Conservation (phyloP, 2,329 filamentous ascomycete species). For the Colletotrichum lini region DNA sequence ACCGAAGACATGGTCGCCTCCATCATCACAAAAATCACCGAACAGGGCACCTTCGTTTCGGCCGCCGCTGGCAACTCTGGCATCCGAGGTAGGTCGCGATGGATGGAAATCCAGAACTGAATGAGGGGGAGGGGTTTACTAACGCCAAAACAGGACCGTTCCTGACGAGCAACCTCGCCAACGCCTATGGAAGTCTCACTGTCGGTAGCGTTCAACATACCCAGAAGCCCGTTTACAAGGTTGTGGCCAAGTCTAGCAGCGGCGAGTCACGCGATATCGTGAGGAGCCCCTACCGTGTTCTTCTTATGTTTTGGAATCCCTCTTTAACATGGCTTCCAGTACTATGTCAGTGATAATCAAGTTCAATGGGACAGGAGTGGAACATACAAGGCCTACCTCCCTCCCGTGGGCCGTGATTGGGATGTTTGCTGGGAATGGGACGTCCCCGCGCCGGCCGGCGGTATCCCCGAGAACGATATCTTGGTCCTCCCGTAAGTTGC, state of each 20-base stretch:
- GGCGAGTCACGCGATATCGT: too few species aligned
- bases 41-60: slow-evolving; percentile 19
- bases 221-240: slow-evolving; percentile 2
- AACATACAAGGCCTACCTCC: slow-evolving; percentile 1
- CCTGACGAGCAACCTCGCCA: slow-evolving; percentile 19
- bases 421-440: slow-evolving; percentile 2
- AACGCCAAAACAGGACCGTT: slow-evolving; percentile 11
- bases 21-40: slow-evolving; percentile 11
- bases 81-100: slow-evolving; percentile 4
- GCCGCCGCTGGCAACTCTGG: slow-evolving; percentile 30
- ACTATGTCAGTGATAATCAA: background rate
- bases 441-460: background rate
- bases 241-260: background rate
- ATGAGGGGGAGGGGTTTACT: too few species aligned
- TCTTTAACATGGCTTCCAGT: background rate
- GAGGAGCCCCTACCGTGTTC: too few species aligned
- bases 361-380: slow-evolving; percentile 22
- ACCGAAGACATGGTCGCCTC: slow-evolving; percentile 35
- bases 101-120: too few species aligned
- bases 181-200: slow-evolving; percentile 11
- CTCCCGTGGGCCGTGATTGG: slow-evolving; percentile 5
- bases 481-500: too few species aligned
- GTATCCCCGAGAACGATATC: background rate
- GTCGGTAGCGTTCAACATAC: slow-evolving; percentile 27
- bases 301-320: too few species aligned